A percentile compares a stretch with the other conserved stretches of the same genome.
These are phyloP conservation scores for Aspergillus eucalypticola DNA, from an alignment of 2,329 filamentous ascomycete genomes.

Conservation along the genomic window DNA sequence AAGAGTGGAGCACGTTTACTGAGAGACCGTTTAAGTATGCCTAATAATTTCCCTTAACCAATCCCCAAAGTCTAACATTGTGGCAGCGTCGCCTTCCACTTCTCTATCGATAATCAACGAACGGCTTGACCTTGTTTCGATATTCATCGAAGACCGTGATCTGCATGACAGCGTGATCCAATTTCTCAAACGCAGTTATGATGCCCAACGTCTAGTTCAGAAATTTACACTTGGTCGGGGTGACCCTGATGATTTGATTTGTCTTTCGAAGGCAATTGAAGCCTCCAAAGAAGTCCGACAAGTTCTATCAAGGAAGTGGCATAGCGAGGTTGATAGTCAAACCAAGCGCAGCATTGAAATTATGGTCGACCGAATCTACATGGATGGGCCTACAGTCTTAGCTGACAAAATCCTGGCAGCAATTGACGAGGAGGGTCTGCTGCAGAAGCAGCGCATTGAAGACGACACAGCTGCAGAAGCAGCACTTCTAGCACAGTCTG, in stretches of 20 bases:
- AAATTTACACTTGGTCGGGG: conserved; percentile 91
- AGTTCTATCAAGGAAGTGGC: conserved; percentile 29
- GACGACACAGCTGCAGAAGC: conserved; percentile 71
- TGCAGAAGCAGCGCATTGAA: conserved; percentile 74
- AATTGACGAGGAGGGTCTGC: conserved; percentile 91
- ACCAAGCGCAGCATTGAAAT: conserved; percentile 26
- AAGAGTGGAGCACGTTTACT: conserved; percentile 86
- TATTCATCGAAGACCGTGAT: conserved; percentile 66
- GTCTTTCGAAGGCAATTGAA: conserved; percentile 75
- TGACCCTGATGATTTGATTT: conserved; percentile 87
- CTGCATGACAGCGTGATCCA: conserved; percentile 69
- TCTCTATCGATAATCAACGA: conserved; percentile 74
- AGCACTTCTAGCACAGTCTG: conserved; percentile 70
- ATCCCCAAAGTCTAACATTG: conserved; percentile 8
- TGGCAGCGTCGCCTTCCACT: conserved; percentile 75
- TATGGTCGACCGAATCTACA: conserved; percentile 38
- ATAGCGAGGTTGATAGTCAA: conserved; percentile 26
- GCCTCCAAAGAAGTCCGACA: conserved; percentile 66
- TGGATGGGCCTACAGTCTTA: conserved; percentile 67
- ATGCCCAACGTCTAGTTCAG: conserved; percentile 86
- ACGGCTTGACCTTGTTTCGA: conserved; percentile 77
- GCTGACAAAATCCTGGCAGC: conserved; percentile 71
- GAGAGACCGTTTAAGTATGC: conserved; percentile 73
- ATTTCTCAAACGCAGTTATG: conserved; percentile 73
- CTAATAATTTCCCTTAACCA: conserved; percentile 18